Evolutionary conservation across 139 green algal species (phyloP), one percentile per base, ranked within the genome.

Genomic region (Choricystis sp.): DNA sequence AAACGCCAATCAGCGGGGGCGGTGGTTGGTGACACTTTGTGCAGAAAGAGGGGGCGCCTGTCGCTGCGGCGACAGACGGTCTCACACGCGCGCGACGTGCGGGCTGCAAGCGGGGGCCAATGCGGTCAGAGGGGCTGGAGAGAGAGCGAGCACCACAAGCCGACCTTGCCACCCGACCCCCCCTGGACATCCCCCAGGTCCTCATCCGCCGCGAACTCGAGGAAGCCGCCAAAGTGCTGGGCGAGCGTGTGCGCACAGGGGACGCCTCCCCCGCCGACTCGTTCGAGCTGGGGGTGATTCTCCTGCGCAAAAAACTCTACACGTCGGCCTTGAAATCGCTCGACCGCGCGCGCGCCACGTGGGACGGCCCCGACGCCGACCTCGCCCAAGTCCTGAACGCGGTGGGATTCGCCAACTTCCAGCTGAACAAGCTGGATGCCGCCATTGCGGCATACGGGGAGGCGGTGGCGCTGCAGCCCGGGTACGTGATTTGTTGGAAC

Each of bases 341-440:
- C 59, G 83, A 94, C 69, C 89, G 88, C 68, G 86, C 92, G 60
- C 89, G 89, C 69, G 85, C 87, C 74, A 74, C 79, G 57, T 98
- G 92, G 92, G 78, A 92, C 66, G 92, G 88, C 0, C 88, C 95
- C 56, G 81, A 89, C 62, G 77, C 80, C 31, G 92, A 97, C 66
- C 79, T 97, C 48, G 89, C 92, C 19, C 84, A 96, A 86, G 87
- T 96, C 26, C 82, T 97, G 83, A 99, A 99, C 76, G 92, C 93
- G 0, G 77, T 98, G 48, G 93, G 93, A 30, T 99, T 87, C 74
- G 86, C 83, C 68, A 94, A 94, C 77, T 89, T 91, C 76, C 86
- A 82, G 67, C 87, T 93, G 81, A 80, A 91, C 14, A 84, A 86
- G 75, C 61, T 49, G 23, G 66, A 76, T 4, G 23, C 70, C 49